phyloP scores from a whole-genome alignment of 1,139 yeast genomes.

The Yueomyces sp. region DNA sequence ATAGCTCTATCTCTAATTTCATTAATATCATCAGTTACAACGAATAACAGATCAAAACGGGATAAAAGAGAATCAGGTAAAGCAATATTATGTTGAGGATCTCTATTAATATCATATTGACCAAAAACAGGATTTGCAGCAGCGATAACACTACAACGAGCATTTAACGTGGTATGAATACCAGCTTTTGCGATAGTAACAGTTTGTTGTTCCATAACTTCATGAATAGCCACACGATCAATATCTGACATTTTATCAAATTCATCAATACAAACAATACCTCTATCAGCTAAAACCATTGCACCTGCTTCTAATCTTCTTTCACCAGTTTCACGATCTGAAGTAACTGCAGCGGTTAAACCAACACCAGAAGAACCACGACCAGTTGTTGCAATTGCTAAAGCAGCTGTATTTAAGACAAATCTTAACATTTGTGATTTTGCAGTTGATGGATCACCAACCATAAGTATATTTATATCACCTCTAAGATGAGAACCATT shows the following conservation, averaged over 20 bases:
- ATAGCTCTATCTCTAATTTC: conserved; percentile 76
- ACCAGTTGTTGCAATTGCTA: conserved; percentile 98
- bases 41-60: conserved; percentile 90
- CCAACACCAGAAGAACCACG: conserved; percentile 99
- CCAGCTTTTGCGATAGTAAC: conserved; percentile 98
- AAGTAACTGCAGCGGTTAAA: conserved; percentile 96
- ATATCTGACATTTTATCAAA: conserved; percentile 96
- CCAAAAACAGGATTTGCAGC: conserved; percentile 98
- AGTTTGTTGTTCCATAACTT: conserved; percentile 99
- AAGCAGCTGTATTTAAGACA: conserved; percentile 84
- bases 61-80: conserved; percentile 92
- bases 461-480: conserved; percentile 90
- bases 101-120: conserved; percentile 90
- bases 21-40: conserved; percentile 90
- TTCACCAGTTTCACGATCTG: conserved; percentile 95
- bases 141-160: conserved; percentile 93
- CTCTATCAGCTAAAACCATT: conserved; percentile 96
- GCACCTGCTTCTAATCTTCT: conserved; percentile 98
- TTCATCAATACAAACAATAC: conserved; percentile 96
- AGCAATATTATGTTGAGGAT: conserved; percentile 94
- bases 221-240: conserved; percentile 97
- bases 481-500: conserved; percentile 98
- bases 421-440: conserved; percentile 91
- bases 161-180: conserved; percentile 90
- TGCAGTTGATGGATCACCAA: conserved; percentile 98